Base-by-base conservation (phyloP, 2,329 filamentous ascomycete genomes). In the Sarocladiaceae sp. region DNA sequence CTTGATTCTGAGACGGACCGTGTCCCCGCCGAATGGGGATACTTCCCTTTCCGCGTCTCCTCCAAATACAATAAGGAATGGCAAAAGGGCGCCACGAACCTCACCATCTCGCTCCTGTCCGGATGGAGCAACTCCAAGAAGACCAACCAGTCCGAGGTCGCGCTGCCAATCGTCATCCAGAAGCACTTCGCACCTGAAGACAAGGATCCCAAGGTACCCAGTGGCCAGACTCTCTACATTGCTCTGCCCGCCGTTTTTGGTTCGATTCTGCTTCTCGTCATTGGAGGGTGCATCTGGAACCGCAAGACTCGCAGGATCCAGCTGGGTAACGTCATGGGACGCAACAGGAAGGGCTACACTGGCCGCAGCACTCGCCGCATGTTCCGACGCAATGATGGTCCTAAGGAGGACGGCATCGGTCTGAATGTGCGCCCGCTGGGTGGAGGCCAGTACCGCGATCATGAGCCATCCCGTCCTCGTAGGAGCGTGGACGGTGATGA, bases 201-300 rank as follows among this genome's bases (percentile, higher is more conserved):
- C 24, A 54, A 59, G 15, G 55, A 62, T 6, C 57, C 58, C 1
- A 60, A 57, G 45, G 49, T 54, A 43, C 59, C 62, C 50, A 50
- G 58, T 48, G 55, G 67, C 40, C 51, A 63, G 9, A 71, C 68
- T 21, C 61, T 80, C 34, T 66, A 67, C 55, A 74, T 81, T 51
- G 76, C 69, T 12, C 63, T 80, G 5, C 76, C 76, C 15, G 59
- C 65, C 44, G 61, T 74, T 16, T 58, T 76, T n/a, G 70, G 68
- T 41, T 63, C 70, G 53, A 59, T 76, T 44, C 39, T 64, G 33
- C 48, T 78, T 40, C 62, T 74, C 50, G 47, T 78, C 52, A 33
- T 81, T 62, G 66, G 82, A 60, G 57, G 80, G 60, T 68, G 73
- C 63, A 44, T 82, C 66, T 78, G 69, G 67, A 76, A 78, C 59